Evolutionary conservation across 805 yeast genomes (phyloP).

Genomic region (Metschnikowia arizonensis): DNA sequence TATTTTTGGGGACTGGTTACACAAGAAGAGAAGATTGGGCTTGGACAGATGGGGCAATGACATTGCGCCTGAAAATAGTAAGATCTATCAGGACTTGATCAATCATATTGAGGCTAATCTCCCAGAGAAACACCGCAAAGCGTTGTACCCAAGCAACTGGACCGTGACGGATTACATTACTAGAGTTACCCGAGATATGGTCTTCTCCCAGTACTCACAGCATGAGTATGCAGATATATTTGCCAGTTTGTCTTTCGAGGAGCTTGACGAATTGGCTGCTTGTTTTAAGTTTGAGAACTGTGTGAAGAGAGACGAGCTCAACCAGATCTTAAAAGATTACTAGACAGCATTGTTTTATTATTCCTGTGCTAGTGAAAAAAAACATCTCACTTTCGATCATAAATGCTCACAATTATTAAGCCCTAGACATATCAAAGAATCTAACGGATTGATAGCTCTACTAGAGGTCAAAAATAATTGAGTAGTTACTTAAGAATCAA

Average conservation of each 20-base stretch:
- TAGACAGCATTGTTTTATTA: slow-evolving; percentile 3
- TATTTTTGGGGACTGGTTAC: slow-evolving; percentile 40
- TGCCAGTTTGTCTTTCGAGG: slow-evolving; percentile 39
- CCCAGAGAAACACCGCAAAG: slow-evolving; percentile 39
- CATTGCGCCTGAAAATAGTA: slow-evolving; percentile 36
- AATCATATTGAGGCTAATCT: slow-evolving; percentile 36
- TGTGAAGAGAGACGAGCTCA: slow-evolving; percentile 40
- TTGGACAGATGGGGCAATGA: slow-evolving; percentile 50
- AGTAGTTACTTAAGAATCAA: no score
- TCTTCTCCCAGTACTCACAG: slow-evolving; percentile 41
- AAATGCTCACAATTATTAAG: no score
- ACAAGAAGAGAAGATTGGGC: slow-evolving; percentile 42
- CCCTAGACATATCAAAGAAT: no score
- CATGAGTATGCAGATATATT: slow-evolving; percentile 46
- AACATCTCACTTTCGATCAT: no score
- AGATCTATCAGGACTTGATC: slow-evolving; percentile 33
- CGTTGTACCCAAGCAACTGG: slow-evolving; percentile 42
- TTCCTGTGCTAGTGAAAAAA: no score
- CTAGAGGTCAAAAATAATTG: no score
- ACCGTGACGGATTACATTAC: slow-evolving; percentile 33
- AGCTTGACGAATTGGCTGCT: slow-evolving; percentile 49
- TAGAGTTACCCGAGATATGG: slow-evolving; percentile 40
- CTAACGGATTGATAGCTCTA: no score
- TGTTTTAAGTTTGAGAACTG: slow-evolving; percentile 47
- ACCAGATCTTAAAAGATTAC: slow-evolving; percentile 27